Base-by-base conservation (phyloP, 176 grass and related monocot species). In the Bromus sterilis region DNA sequence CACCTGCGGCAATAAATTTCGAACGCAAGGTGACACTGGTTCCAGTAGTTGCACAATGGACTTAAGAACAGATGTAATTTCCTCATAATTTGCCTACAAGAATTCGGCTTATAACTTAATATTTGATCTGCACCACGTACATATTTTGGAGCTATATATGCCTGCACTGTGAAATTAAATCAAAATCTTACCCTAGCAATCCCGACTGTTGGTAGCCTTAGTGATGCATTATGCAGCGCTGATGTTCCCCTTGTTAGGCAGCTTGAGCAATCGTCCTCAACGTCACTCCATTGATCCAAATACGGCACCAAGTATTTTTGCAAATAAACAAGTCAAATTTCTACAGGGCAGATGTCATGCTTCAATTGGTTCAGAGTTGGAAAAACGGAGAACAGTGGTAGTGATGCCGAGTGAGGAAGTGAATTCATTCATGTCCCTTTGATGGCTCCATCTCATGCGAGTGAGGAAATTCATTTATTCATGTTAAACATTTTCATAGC, bases 1-100 rank as follows among this genome's bases (percentile, higher is more conserved):
- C 60, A 97, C 95, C 88, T 84, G 91, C 15, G 90, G 86, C 39
- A 93, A 59, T 33, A 93, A 86, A 53, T 78, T 91, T 37, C 42
- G 23, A 1, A 94, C 60, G 76, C 28, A 81, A 40, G 84, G 69
- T 7, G 68, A 87, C n/a, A 77, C n/a, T 65, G 88, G 89, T 78
- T 93, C 90, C 15, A 98, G 31, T 20, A 87, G 24, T 66, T 91
- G 90, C 4, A 74, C 48, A 43, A 90, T 78, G 42, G 66, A 84
- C 18, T 67, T 80, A 23, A 98, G 78, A 80, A 90, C 81, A 74
- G 86, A 80, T 79, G 87, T 61, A 7, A 98, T 82, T 83, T 91
- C 95, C 48, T 30, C 60, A 37, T 74, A 70, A 72, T 92, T 70
- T 62, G 43, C 75, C 95, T 98, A 84, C 29, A 86, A 78, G 14